Base-by-base conservation (phyloP, 345 rosid species). In the Firmiana major region DNA sequence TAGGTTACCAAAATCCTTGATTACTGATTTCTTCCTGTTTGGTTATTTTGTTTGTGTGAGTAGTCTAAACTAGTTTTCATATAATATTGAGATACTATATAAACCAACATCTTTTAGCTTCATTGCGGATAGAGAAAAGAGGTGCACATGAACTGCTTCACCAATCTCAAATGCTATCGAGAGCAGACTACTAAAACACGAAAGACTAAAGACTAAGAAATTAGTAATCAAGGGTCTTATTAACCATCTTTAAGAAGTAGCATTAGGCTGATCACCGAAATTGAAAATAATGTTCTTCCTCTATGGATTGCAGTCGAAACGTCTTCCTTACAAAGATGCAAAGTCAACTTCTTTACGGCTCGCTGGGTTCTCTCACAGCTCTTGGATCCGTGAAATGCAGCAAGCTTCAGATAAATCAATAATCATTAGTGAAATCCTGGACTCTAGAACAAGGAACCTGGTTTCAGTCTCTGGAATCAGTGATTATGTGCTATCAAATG, bases 341-440 rank as follows among this genome's bases (percentile, higher is more conserved):
- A 89, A 81, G 78, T 69, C 92, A 63, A 74, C 80, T 31, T 75
- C 90, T 67, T 62, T 84, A 28, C 78, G 88, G 59, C 75, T 78
- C 26, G 79, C 91, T 69, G 94, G 90, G 60, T 94, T 88, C 84
- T 92, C 97, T 38, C 93, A 88, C 76, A 88, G 91, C 81, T 90
- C 97, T 71, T 94, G 97, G 97, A 94, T 94, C 75, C 91, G 88
- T 78, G 91, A 94, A 82, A 91, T 94, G 97, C 98, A 91, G 81
- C 92, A 92, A 80, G 97, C 98, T 72, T 94, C 97, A 15, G 89
- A 90, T 79, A 92, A 83, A 74, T 91, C 97, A 3, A 94, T 92
- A 66, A 89, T 94, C 76, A 90, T 94, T 69, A 91, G 97, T 84
- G 97, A 94, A 80, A 94, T 91, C 79, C 84, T 94, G 77, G 98